Conservation (phyloP, 495 filamentous ascomycete genomes). For the Penicillium turbatum region DNA sequence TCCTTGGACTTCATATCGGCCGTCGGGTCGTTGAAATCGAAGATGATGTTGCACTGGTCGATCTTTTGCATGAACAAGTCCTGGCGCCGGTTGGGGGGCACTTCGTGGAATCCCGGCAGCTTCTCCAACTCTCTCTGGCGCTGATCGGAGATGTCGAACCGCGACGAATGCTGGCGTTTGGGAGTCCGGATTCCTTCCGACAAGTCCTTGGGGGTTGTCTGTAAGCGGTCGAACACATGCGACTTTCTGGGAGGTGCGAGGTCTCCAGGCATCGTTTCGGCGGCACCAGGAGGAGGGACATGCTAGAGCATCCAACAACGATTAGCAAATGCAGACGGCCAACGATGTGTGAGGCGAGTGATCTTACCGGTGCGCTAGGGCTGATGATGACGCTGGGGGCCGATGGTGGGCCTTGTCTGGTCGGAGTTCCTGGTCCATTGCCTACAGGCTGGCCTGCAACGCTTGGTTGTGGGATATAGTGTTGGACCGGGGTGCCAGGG, state of each 20-base stretch:
- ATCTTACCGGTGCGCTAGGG: slow-evolving; percentile 85
- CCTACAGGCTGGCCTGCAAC: slow-evolving; percentile 37
- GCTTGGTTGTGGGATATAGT: slow-evolving; percentile 31
- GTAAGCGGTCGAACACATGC: slow-evolving; percentile 82
- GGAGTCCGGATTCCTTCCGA: slow-evolving; percentile 93
- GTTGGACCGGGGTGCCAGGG: slow-evolving; percentile 31
- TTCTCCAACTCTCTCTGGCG: slow-evolving; percentile 92
- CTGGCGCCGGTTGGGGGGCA: slow-evolving; percentile 89
- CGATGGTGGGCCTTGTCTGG: slow-evolving; percentile 59
- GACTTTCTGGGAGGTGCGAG: slow-evolving; percentile 95
- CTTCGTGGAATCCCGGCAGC: slow-evolving; percentile 97
- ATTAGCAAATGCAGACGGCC: slow-evolving; percentile 19
- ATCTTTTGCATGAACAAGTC: slow-evolving; percentile 99
- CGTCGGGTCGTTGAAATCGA: slow-evolving; percentile 98
- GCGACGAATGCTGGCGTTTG: slow-evolving; percentile 92
- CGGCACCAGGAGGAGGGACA: slow-evolving; percentile 84
- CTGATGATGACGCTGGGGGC: slow-evolving; percentile 94
- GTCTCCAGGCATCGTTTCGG: slow-evolving; percentile 98
- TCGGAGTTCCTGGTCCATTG: slow-evolving; percentile 65
- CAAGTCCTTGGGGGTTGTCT: slow-evolving; percentile 90
- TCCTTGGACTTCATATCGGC: slow-evolving; percentile 99
- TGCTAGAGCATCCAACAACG: slow-evolving; percentile 53
- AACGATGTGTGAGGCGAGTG: not conserved
- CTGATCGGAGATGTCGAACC: slow-evolving; percentile 94
- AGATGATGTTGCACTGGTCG: slow-evolving; percentile 99